Conservation (phyloP, 768 basidiomycete species). For the Lentinula lateritia region DNA sequence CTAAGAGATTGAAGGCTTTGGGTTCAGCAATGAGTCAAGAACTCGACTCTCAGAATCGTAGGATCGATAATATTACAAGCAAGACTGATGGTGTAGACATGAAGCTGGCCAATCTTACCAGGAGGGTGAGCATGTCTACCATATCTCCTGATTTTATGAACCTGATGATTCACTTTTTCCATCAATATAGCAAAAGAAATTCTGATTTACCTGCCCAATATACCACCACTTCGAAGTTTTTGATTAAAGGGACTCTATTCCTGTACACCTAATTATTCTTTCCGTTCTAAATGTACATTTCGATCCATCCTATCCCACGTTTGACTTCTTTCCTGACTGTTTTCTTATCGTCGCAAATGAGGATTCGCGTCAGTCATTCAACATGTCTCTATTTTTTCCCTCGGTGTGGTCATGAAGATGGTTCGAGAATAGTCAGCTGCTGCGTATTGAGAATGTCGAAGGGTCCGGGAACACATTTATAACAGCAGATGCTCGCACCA, state of each 20-base stretch:
- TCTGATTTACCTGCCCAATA: constrained; percentile 28
- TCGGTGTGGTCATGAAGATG: background rate
- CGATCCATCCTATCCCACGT: background rate
- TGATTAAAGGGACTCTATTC: background rate
- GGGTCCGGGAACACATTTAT: background rate
- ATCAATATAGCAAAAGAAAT: constrained; percentile 48
- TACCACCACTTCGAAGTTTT: background rate
- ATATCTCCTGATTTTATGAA: background rate
- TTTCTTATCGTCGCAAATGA: background rate
- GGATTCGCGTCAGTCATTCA: background rate
- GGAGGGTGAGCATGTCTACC: constrained; percentile 48
- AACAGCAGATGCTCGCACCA: background rate
- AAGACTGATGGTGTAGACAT: constrained; percentile 76
- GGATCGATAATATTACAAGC: constrained; percentile 70
- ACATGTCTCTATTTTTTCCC: background rate
- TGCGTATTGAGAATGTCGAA: background rate
- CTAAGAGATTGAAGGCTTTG: constrained; percentile 73
- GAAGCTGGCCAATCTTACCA: constrained; percentile 76
- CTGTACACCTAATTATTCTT: background rate
- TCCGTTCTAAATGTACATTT: background rate
- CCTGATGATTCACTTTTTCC: constrained; percentile 7
- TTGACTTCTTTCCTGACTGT: background rate
- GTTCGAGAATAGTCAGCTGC: background rate
- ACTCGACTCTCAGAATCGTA: constrained; percentile 77
- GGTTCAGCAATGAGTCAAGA: constrained; percentile 84